A percentile compares a stretch with the other conserved stretches of the same genome.
These are phyloP conservation scores for Speleostelium caveatum DNA, from an alignment of 78 protist species.

Conservation along the genomic window DNA sequence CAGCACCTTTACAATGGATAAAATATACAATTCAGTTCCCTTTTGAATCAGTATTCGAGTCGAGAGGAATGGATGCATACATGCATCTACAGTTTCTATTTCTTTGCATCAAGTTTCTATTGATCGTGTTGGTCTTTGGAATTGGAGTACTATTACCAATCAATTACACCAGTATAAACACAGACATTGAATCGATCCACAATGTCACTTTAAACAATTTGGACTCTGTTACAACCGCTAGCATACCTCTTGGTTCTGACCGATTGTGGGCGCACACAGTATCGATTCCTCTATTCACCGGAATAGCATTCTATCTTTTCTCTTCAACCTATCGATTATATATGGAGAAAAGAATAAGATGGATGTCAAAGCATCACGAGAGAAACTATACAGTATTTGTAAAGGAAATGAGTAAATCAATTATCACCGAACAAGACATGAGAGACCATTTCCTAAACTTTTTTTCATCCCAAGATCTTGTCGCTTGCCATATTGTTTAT, in stretches of 20 bases:
- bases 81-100: slow-evolving; percentile 58
- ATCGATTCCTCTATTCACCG: slow-evolving; percentile 55
- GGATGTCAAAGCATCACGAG: slow-evolving; percentile 75
- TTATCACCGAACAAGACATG: slow-evolving; percentile 28
- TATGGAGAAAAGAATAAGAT: slow-evolving; percentile 70
- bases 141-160: slow-evolving; percentile 58
- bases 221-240: slow-evolving; percentile 56
- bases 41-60: slow-evolving; percentile 45
- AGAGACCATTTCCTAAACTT: slow-evolving; percentile 15
- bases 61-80: slow-evolving; percentile 73
- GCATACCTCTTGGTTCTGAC: slow-evolving; percentile 22
- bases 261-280: slow-evolving; percentile 69
- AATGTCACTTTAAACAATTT: slow-evolving; percentile 17
- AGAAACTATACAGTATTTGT: slow-evolving; percentile 69
- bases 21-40: slow-evolving; percentile 21
- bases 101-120: slow-evolving; percentile 29
- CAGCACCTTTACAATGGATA: slow-evolving; percentile 41
- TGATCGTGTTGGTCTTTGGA: slow-evolving; percentile 52
- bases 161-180: slow-evolving; percentile 31
- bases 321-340: slow-evolving; percentile 22
- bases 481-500: slow-evolving; percentile 59
- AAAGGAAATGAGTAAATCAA: slow-evolving; percentile 54
- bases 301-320: slow-evolving; percentile 27
- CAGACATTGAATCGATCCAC: neutral
- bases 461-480: slow-evolving; percentile 8